Evolutionary conservation across 2,329 filamentous ascomycete genomes (phyloP), one percentile per base, ranked within the genome.

Genomic region (Penicillium oxalicum): DNA sequence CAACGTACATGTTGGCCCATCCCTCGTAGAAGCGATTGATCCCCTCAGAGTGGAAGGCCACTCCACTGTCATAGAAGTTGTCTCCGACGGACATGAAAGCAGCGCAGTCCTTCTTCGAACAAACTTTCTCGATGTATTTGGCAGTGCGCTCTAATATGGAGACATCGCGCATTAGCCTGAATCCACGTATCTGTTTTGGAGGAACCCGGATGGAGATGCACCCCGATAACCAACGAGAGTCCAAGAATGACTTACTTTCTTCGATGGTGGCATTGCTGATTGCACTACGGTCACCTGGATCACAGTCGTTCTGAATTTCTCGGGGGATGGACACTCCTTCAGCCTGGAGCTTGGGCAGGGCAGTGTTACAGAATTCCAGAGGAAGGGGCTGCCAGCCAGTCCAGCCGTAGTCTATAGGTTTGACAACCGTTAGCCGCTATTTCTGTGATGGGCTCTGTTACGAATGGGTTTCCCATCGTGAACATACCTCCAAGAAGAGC

Each of bases 61-160:
- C 49, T 11, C 56, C 59, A 27, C 58, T 61, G 25, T 59, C 56
- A 39, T 61, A 61, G 48, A 61, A 61, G 34, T 60, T 61, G 45
- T 61, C 59, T 18, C 59, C 59, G 24, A 61, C 58, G 1, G 59
- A 60, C 2, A 59, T 36, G 32, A 61, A 57, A 9, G 59, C 59
- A 1, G 47, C 50, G 46, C 59, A 61, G 37, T 61, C 51, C 49
- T 61, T 61, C 29, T 47, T 43, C 5, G 48, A 45, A 34, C 57
- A 61, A 35, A 61, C 44, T n/a, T 59, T 45, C 6, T 51, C 56
- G 35, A 61, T 58, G 40, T 61, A 61, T 28, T 40, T 27, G 13
- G 58, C 51, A 5, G 58, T 61, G 24, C 52, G 45, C 12, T 40
- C 58, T 61, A 25, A 8, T 32, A 18, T 18, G n/a, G 9, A 11